These are phyloP conservation scores for Saccharomycopsis phalli DNA, from an alignment of 1,139 yeast genomes.

Conservation along the genomic window DNA sequence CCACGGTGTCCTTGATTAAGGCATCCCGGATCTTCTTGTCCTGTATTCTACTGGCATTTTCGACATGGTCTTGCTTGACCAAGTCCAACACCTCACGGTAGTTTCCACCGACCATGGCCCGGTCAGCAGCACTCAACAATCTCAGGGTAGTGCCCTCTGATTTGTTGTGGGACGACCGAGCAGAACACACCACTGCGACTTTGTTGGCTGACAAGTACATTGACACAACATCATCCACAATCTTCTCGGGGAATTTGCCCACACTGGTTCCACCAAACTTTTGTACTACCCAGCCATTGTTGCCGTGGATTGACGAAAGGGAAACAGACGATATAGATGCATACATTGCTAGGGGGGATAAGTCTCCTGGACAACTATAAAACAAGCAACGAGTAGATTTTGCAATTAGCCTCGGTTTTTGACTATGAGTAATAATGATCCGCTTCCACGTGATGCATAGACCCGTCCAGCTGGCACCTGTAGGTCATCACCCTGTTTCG, in stretches of 20 bases:
- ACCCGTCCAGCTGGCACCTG: too few species aligned
- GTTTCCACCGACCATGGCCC: constrained; percentile 47
- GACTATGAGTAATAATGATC: too few species aligned
- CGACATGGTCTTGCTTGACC: constrained; percentile 68
- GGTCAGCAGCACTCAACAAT: constrained; percentile 69
- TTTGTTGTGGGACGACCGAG: constrained; percentile 84
- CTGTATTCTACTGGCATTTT: constrained; percentile 56
- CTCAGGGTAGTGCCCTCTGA: constrained; percentile 93
- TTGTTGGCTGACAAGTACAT: constrained; percentile 49
- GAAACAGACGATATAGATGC: constrained; percentile 12
- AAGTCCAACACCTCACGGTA: constrained; percentile 45
- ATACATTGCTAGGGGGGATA: too few species aligned
- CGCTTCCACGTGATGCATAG: too few species aligned
- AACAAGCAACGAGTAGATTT: too few species aligned
- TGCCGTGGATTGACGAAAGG: constrained; percentile 10
- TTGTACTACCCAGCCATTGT: constrained; percentile 66
- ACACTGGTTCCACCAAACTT: constrained; percentile 98
- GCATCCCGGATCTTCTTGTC: constrained; percentile 36
- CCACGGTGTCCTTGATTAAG: constrained; percentile 48
- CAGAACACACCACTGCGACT: constrained; percentile 96
- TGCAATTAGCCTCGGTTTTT: too few species aligned
- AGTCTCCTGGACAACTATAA: too few species aligned
- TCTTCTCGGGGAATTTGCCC: constrained; percentile 82
- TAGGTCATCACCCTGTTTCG: too few species aligned
- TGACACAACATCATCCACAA: constrained; percentile 75